These are phyloP conservation scores for Cnidoscolus chayamansa DNA, from an alignment of 441 rosid genomes.

Conservation along the genomic window DNA sequence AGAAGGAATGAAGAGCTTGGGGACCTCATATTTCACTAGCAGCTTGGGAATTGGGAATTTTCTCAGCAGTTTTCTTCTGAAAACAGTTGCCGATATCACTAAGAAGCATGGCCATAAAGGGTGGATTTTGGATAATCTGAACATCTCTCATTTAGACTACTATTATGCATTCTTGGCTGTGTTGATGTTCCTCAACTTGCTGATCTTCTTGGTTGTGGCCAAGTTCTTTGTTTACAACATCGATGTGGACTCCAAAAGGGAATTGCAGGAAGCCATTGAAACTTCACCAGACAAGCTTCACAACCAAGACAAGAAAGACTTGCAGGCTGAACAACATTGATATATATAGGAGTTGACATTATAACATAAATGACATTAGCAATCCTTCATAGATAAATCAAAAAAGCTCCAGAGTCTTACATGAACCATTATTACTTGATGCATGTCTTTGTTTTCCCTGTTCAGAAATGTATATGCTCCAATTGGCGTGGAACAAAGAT, in stretches of 20 bases:
- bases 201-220: conserved; percentile 53
- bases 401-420: too few relatives aligned
- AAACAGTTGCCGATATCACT: conserved; percentile 52
- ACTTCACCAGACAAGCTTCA: conserved; percentile 1
- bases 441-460: too few relatives aligned
- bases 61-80: conserved; percentile 64
- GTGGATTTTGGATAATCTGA: conserved; percentile 77
- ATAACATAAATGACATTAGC: too few relatives aligned
- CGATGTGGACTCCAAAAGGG: conserved; percentile 39
- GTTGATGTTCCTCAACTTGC: conserved; percentile 52
- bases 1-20: conserved; percentile 82
- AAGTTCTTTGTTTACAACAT: conserved; percentile 67
- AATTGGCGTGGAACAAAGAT: too few relatives aligned
- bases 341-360: too few relatives aligned
- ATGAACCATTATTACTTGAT: too few relatives aligned
- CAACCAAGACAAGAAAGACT: too few relatives aligned
- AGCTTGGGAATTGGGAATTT: conserved; percentile 64
- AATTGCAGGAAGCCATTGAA: conserved; percentile 27
- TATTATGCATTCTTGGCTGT: conserved; percentile 62
- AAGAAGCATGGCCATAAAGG: conserved; percentile 43
- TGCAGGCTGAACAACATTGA: too few relatives aligned
- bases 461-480: too few relatives aligned
- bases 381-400: too few relatives aligned
- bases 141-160: conserved; percentile 67
- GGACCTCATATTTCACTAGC: conserved; percentile 54